Base-by-base conservation (phyloP, 2,329 filamentous ascomycete species). In the Aureobasidium sp. region DNA sequence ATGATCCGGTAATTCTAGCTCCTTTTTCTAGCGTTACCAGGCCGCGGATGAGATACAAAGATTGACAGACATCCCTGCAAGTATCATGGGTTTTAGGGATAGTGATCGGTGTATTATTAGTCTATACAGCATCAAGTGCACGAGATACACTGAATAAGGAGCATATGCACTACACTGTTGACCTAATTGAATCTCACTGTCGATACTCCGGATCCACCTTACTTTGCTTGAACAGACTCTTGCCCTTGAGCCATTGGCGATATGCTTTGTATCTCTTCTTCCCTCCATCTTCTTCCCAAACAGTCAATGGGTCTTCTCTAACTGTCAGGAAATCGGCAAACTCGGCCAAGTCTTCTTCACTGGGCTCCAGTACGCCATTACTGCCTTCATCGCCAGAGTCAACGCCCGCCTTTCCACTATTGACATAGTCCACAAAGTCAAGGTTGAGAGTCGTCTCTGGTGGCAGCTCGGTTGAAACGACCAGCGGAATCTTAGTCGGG, bases 211-310 rank as follows among this genome's bases (percentile, higher is more conserved):
- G 78, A 74, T 81, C 78, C 42, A 80, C 77, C 67, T 80, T 81
- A 64, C 78, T 80, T 79, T 97, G 92, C 76, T 97, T 97, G 74
- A 97, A 97, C 69, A 97, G 82, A 69, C 91, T 96, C 78, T 97
- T 97, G 21, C 93, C 93, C 65, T 86, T 83, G 70, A 99, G 79
- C 93, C 94, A 99, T 76, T 97, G 95, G 69, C 87, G 80, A 75
- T 99, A 99, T 10, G 92, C 90, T 76, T 96, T 97, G 75, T 99
- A 99, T 67, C 94, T 81, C 81, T 97, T 97, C 82, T 96, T 97
- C 44, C 83, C 82, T 49, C 86, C 82, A 73, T 97, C 94, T 69
- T 95, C 92, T 48, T 92, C 87, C 1, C 86, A 87, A 15, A 97
- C 93, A 2, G 90, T 95, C 58, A 99, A 77, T 21, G 91, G 90